These are phyloP conservation scores for Magnaporthiopsis poae DNA, from an alignment of 2,329 filamentous ascomycete species.

Conservation along the genomic window DNA sequence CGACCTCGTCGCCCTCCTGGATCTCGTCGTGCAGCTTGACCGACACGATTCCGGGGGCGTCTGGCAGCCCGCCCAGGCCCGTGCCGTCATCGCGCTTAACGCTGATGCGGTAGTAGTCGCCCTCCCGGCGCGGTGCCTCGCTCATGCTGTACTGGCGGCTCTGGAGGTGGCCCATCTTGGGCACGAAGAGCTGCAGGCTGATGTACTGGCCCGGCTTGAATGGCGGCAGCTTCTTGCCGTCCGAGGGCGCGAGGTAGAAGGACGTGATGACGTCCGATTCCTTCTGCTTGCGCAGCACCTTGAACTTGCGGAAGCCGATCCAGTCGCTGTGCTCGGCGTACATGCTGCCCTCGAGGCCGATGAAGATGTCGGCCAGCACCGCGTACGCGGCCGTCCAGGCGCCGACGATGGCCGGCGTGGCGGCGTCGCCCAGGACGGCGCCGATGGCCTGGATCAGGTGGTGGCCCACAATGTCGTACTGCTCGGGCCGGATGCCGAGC, in stretches of 20 bases:
- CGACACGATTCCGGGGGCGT: slow-evolving; percentile 38
- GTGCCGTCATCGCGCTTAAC: slow-evolving; percentile 54
- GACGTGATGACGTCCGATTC: slow-evolving; percentile 55
- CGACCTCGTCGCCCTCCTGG: slow-evolving; percentile 41
- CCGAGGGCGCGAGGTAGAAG: slow-evolving; percentile 60
- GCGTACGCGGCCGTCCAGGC: slow-evolving; percentile 66
- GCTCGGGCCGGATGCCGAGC: slow-evolving; percentile 57
- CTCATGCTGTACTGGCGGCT: slow-evolving; percentile 68
- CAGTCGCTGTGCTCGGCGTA: slow-evolving; percentile 38
- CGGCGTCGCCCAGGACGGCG: slow-evolving; percentile 54
- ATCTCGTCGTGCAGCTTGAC: slow-evolving; percentile 41
- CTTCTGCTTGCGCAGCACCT: slow-evolving; percentile 46
- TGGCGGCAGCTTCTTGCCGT: slow-evolving; percentile 43
- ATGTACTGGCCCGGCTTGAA: slow-evolving; percentile 68
- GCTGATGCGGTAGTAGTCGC: slow-evolving; percentile 59
- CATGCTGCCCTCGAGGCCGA: slow-evolving; percentile 50
- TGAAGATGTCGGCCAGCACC: slow-evolving; percentile 62
- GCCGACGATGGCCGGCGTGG: slow-evolving; percentile 55
- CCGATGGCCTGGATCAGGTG: slow-evolving; percentile 60
- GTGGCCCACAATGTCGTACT: slow-evolving; percentile 62
- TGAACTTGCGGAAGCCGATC: slow-evolving; percentile 41
- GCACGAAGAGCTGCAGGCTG: slow-evolving; percentile 52
- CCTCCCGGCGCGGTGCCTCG: slow-evolving; percentile 39
- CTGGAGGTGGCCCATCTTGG: slow-evolving; percentile 54
- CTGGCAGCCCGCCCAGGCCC: slow-evolving; percentile 18